These are phyloP conservation scores for Triangularia setosa DNA, from an alignment of 2,329 filamentous ascomycete genomes.

Conservation along the genomic window DNA sequence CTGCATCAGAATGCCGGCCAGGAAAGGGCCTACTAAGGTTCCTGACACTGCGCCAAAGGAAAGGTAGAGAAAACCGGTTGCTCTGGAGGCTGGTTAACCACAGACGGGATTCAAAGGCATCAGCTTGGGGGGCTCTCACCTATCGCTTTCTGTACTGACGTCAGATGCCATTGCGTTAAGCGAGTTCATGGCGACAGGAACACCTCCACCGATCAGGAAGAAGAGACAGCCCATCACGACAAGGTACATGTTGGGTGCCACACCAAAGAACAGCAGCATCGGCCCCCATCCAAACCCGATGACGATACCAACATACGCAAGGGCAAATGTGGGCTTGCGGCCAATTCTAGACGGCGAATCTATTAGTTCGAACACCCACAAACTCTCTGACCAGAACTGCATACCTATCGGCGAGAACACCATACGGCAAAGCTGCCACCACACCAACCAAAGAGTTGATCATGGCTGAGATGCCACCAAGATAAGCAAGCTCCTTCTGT, in stretches of 20 bases:
- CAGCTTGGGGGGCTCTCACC: conserved; percentile 4
- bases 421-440: conserved; percentile 21
- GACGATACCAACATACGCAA: conserved; percentile 20
- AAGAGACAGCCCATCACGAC: conserved; percentile 18
- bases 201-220: conserved; percentile 23
- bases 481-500: conserved; percentile 20
- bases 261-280: conserved; percentile 12
- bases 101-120: not conserved
- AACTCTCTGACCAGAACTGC: not conserved
- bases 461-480: conserved; percentile 19
- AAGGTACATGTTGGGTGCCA: conserved; percentile 14
- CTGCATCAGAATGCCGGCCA: conserved; percentile 23
- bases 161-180: conserved; percentile 24
- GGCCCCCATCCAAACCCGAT: conserved; percentile 20
- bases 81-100: conserved; percentile 6
- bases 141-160: conserved; percentile 19
- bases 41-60: conserved; percentile 21
- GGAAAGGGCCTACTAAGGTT: conserved; percentile 18
- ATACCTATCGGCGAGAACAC: conserved; percentile 23
- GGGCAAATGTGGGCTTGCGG: conserved; percentile 19
- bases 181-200: conserved; percentile 22
- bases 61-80: conserved; percentile 19
- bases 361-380: not conserved
- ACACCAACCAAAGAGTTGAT: conserved; percentile 17
- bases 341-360: conserved; percentile 18